Percentiles rank a stretch among this genome's conserved stretches.
Evolutionary conservation across 768 basidiomycete genomes (phyloP).

Genomic region (Leccinum truebloodii): DNA sequence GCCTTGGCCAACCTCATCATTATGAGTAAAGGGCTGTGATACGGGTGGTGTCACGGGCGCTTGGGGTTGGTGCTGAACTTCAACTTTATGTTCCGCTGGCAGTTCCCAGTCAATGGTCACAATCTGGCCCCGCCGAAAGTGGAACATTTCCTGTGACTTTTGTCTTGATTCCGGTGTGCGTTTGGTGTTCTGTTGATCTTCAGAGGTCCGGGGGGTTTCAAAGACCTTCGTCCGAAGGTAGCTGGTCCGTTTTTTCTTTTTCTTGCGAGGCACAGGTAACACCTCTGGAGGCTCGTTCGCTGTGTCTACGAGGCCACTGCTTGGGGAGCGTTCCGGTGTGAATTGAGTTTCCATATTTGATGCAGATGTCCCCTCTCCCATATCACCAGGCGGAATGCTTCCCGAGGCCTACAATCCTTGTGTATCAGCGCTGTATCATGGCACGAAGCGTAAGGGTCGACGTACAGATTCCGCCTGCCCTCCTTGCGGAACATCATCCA

Average conservation of each 20-base stretch:
- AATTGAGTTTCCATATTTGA: background rate
- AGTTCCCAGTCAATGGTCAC: slow-evolving; percentile 5
- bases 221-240: background rate
- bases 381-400: background rate
- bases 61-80: background rate
- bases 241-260: background rate
- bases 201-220: background rate
- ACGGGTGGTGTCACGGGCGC: background rate
- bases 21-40: background rate
- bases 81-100: background rate
- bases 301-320: too few species aligned
- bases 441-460: too few species aligned
- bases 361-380: background rate
- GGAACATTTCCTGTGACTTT: background rate
- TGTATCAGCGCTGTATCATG: background rate
- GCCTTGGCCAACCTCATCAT: background rate
- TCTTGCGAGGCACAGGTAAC: background rate
- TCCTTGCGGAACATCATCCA: background rate
- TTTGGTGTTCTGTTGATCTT: background rate
- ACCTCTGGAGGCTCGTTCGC: background rate
- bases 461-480: background rate
- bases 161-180: background rate
- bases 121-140: slow-evolving; percentile 19
- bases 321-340: background rate
- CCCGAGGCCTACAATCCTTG: background rate